Base-by-base conservation (phyloP, 805 yeast genomes). In the Nakazawaea populi region DNA sequence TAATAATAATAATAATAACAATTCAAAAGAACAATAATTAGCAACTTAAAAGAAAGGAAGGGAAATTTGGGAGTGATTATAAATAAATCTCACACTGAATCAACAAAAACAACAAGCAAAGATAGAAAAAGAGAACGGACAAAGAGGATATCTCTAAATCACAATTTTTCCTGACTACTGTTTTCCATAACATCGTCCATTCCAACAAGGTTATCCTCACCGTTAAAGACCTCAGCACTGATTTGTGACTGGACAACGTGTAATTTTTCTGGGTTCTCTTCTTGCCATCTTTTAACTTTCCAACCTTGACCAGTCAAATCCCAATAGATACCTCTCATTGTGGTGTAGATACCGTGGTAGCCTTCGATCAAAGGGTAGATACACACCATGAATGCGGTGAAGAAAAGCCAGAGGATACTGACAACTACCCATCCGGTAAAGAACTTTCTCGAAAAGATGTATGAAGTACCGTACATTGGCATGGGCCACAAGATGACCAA, bases 341-440 rank as follows among this genome's bases (percentile, higher is more conserved):
- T 79, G 31, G 81, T 77, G 63, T 65, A 78, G 31, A 89, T 77
- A 2, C 84, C 88, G 32, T 71, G 67, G 57, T 92, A 73, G 43
- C 95, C 91, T 66, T 89, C 90, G 71, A 76, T 76, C 40, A 89
- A 58, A 41, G 96, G 96, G 56, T 74, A 83, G 35, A 88, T 49
- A 24, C 82, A 74, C 30, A 88, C 94, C 51, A 79, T 71, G 54
- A 76, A 74, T 0, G 80, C 82, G 37, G 86, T 77, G 59, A 77
- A 72, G 68, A 87, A 88, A 36, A 88, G 69, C 96, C 96, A 89
- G 52, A 89, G 80, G 48, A 90, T 80, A 53, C 85, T 82, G 32
- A 89, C 95, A 37, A 76, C 80, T 46, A 90, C 78, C 96, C 96
- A 90, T 43, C 96, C 96, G 6, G 94, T 87, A 67, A 89, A 90